Conservation (phyloP, 768 basidiomycete genomes). For the Pisolithus orientalis region DNA sequence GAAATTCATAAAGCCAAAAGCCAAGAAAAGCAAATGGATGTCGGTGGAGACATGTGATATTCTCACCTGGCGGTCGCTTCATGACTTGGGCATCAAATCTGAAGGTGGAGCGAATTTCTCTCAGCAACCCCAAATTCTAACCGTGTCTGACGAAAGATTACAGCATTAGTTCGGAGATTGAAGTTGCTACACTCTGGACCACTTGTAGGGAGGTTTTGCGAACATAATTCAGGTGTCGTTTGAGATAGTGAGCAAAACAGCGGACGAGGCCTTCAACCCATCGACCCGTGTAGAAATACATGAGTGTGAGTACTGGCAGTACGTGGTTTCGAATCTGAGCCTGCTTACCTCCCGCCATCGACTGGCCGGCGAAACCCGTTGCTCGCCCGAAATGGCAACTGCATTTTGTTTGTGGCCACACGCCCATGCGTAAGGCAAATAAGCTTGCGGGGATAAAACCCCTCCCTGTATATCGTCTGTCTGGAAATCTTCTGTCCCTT, state of each 20-base stretch:
- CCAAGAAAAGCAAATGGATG: constrained; percentile 15
- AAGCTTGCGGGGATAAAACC: background rate
- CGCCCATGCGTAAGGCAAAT: no score
- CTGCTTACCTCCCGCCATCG: no score
- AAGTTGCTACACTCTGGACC: background rate
- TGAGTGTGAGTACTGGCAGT: background rate
- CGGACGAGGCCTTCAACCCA: no score
- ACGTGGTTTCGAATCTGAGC: background rate
- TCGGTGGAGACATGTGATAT: background rate
- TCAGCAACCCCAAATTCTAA: background rate
- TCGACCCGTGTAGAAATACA: background rate
- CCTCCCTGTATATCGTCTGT: background rate
- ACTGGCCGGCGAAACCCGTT: background rate
- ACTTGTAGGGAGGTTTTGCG: background rate
- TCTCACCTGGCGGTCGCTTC: background rate
- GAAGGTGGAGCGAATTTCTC: constrained; percentile 3
- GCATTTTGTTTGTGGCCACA: background rate
- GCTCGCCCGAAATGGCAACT: background rate
- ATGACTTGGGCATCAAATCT: background rate
- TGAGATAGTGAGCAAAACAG: no score
- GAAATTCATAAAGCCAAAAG: constrained; percentile 69
- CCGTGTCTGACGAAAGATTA: background rate
- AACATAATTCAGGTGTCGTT: background rate
- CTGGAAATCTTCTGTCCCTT: background rate
- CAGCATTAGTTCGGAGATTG: background rate